Evolutionary conservation across 257 asterid species (phyloP), one percentile per base, ranked within the genome.

Genomic region (Solanum tarapatanum): DNA sequence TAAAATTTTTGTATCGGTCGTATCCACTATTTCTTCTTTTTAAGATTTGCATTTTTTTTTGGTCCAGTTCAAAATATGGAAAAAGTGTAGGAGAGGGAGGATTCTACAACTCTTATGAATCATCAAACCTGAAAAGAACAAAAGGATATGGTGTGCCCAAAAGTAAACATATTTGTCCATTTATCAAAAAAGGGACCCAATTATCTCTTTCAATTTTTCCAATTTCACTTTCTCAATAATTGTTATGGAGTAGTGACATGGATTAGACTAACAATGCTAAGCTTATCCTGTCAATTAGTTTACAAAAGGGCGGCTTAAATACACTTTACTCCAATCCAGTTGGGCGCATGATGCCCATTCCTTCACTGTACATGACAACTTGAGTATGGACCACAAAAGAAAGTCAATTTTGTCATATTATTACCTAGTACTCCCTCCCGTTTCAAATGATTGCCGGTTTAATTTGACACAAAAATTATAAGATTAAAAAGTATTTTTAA

Each of bases 1-100:
- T 55, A 55, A 55, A 17, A 0, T 2, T 7, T 19, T 19, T 19
- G 0, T 55, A 55, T 1, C 0, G 1, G 1, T n/a, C 0, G 16
- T 64, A 64, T 64, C 28, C 32, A 1, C 14, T n/a, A 24, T n/a
- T 62, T 62, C 70, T 62, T 62, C 16, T 62, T 62, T 10, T 62
- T 2, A 62, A 3, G 70, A 0, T n/a, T 10, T n/a, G 7, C 7
- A 24, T 23, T 62, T 62, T 60, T 62, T 62, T 58, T 26, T 79
- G 26, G 7, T 45, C 24, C 26, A 2, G 17, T 79, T 62, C 66
- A 43, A 79, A 79, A 1, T 35, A 79, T 79, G 16, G 2, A 3
- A 79, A 43, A 26, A 79, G 26, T 45, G 66, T 7, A 43, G 16
- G 26, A 14, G 33, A 16, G 10, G 26, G 33, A 28, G 39, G 37